Evolutionary conservation across 2,329 filamentous ascomycete genomes (phyloP).

Genomic region (Dactylellina sp.): DNA sequence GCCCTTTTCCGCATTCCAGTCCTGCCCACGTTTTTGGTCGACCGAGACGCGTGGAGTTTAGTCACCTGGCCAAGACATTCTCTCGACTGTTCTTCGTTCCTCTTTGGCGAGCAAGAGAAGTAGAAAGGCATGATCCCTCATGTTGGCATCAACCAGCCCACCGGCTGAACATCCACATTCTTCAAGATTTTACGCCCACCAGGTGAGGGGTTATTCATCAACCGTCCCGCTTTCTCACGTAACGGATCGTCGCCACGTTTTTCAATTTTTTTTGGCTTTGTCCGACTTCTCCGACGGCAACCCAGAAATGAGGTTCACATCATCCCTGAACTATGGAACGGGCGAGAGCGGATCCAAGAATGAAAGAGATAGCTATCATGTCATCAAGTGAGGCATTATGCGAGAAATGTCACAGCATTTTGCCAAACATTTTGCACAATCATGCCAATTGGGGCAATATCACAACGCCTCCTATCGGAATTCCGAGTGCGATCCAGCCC

Average conservation of each 20-base stretch:
- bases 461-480: constrained; percentile 33
- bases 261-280: constrained; percentile 30
- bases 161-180: constrained; percentile 29
- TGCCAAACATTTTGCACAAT: background rate
- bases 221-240: constrained; percentile 39
- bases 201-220: constrained; percentile 39
- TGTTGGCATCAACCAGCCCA: background rate
- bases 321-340: constrained; percentile 34
- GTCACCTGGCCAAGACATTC: constrained; percentile 56
- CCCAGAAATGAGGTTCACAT: constrained; percentile 47
- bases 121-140: constrained; percentile 20
- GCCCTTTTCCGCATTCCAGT: constrained; percentile 49
- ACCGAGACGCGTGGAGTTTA: constrained; percentile 32
- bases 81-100: constrained; percentile 19
- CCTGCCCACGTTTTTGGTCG: constrained; percentile 47
- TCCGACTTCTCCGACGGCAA: constrained; percentile 15
- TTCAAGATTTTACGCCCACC: constrained; percentile 22
- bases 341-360: constrained; percentile 42
- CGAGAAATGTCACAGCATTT: constrained; percentile 36
- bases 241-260: constrained; percentile 54
- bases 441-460: constrained; percentile 21
- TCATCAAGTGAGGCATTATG: constrained; percentile 45
- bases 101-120: constrained; percentile 25
- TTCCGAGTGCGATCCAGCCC: constrained; percentile 52
- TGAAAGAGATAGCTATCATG: constrained; percentile 18